Conservation (phyloP, 176 grass and related monocot species). For the Oryza rufipogon region DNA sequence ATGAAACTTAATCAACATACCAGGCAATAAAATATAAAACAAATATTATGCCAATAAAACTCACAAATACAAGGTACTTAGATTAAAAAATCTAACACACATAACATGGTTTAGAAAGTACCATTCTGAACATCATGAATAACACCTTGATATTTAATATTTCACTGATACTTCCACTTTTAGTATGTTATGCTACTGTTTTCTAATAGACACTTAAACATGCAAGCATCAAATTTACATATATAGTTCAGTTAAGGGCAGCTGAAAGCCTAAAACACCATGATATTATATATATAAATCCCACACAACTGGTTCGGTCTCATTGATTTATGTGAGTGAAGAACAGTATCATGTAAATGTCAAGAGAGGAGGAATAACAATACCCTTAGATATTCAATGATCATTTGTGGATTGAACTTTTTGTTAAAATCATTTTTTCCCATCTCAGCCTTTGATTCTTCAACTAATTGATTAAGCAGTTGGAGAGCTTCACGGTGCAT, state of each 20-base stretch:
- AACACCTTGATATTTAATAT: conserved; percentile 7
- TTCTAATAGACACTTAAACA: neutral
- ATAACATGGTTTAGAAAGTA: conserved; percentile 22
- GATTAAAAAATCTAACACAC: neutral
- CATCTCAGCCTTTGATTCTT: conserved; percentile 74
- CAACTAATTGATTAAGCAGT: conserved; percentile 87
- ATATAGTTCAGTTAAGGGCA: conserved; percentile 8
- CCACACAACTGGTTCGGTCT: neutral
- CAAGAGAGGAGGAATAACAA: conserved; percentile 14
- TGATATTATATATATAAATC: conserved; percentile 20
- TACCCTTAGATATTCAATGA: conserved; percentile 98
- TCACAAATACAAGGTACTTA: neutral
- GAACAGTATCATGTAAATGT: conserved; percentile 9
- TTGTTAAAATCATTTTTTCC: conserved; percentile 52
- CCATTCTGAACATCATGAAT: conserved; percentile 5
- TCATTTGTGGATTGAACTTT: conserved; percentile 86
- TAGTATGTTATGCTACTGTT: conserved; percentile 6
- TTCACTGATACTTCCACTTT: neutral
- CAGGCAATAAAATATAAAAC: conserved; percentile 35
- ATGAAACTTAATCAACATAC: conserved; percentile 17
- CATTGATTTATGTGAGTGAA: neutral
- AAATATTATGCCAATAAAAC: conserved; percentile 24
- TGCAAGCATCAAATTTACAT: conserved; percentile 1
- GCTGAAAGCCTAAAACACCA: conserved; percentile 8
- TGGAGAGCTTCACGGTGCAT: conserved; percentile 92